phyloP scores from a whole-genome alignment of 306 rosid species.

The Quercus rubra region DNA sequence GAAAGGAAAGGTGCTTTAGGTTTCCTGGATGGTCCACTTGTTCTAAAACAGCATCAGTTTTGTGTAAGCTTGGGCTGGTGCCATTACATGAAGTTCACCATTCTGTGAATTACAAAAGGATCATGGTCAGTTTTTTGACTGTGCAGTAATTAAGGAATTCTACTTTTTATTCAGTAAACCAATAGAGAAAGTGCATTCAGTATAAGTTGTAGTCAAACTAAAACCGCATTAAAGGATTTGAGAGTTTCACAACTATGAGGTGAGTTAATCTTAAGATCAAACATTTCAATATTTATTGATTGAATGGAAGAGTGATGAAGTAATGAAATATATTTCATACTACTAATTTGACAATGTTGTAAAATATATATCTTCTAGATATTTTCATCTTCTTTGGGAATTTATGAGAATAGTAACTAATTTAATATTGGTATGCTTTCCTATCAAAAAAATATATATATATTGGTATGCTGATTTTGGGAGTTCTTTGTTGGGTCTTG shows the following conservation, averaged over 20 bases:
- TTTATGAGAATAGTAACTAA: neutral
- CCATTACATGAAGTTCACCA: neutral
- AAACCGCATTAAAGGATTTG: neutral
- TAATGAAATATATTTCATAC: neutral
- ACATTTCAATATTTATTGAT: neutral
- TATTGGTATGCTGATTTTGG: neutral
- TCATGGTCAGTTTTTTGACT: neutral
- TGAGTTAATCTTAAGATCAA: neutral
- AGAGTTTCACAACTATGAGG: neutral
- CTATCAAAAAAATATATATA: neutral
- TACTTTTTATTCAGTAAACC: neutral
- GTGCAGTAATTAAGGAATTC: neutral
- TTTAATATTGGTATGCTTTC: neutral
- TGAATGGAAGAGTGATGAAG: neutral
- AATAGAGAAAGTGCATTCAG: neutral
- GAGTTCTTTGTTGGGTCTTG: neutral
- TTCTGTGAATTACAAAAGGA: neutral
- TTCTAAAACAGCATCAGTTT: neutral
- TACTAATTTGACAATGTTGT: neutral
- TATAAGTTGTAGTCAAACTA: neutral
- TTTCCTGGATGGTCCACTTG: too few species aligned
- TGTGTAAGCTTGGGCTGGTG: neutral
- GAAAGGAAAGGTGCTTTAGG: too few species aligned
- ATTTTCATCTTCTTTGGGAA: neutral
- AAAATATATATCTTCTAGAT: neutral